Percentiles rank a stretch among this genome's conserved stretches.
Evolutionary conservation across 2,329 filamentous ascomycete species (phyloP).

Genomic region (Scedosporium aurantiacum): DNA sequence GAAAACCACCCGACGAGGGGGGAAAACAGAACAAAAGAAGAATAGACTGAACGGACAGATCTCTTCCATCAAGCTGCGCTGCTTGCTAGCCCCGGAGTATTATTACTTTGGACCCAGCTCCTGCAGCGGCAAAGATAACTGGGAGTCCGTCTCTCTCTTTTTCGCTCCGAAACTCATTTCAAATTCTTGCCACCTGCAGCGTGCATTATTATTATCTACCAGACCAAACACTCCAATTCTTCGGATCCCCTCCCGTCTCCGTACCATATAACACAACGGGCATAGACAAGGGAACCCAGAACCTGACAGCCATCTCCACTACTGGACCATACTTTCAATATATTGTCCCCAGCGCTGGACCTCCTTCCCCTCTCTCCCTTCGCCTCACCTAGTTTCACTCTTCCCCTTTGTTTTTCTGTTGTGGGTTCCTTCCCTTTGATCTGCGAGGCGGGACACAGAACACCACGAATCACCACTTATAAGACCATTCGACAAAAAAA

Average conservation of each 20-base stretch:
- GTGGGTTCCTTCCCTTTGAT: not conserved
- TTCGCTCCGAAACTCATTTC: not conserved
- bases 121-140: not conserved
- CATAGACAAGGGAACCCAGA: constrained; percentile 1
- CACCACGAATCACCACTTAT: constrained; percentile 3
- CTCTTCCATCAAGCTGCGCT: not conserved
- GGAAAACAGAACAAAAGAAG: not conserved
- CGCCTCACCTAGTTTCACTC: not conserved
- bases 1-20: constrained; percentile 1
- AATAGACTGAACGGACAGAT: not conserved
- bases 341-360: constrained; percentile 1
- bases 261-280: not conserved
- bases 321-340: not conserved
- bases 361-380: not conserved
- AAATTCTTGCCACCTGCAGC: not conserved
- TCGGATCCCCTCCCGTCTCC: constrained; percentile 2
- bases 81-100: not conserved
- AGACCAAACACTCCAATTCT: constrained; percentile 3
- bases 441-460: not conserved
- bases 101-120: not conserved
- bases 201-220: not conserved
- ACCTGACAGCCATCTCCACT: constrained; percentile 1
- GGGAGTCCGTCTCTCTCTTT: not conserved
- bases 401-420: not conserved
- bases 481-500: not conserved